phyloP scores from a whole-genome alignment of 1,284 basidiomycete genomes.

The Amylostereum areolatum region DNA sequence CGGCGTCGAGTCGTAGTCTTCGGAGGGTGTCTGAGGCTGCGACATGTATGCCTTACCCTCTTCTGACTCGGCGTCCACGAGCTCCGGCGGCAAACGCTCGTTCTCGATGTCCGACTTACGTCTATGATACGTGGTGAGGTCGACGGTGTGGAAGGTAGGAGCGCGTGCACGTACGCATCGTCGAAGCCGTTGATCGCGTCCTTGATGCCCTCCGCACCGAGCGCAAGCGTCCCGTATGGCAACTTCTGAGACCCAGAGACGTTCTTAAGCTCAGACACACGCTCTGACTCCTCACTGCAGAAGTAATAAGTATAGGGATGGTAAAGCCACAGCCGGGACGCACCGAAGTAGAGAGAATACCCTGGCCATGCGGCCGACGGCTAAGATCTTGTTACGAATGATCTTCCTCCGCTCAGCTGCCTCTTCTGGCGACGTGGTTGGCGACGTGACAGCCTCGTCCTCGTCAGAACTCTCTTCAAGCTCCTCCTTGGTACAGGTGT shows the following conservation, averaged over 20 bases:
- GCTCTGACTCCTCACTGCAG: conserved; percentile 91
- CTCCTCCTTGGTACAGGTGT: conserved; percentile 93
- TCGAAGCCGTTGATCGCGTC: conserved; percentile 93
- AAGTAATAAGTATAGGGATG: conserved; percentile 3
- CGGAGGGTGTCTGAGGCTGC: conserved; percentile 43
- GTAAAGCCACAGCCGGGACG: conserved; percentile 21
- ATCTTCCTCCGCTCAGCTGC: conserved; percentile 70
- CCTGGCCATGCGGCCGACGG: conserved; percentile 93
- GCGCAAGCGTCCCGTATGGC: conserved; percentile 83
- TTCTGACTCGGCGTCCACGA: conserved; percentile 83
- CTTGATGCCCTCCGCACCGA: conserved; percentile 93
- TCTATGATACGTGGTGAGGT: conserved; percentile 29
- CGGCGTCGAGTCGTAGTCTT: conserved; percentile 37
- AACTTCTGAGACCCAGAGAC: conserved; percentile 75
- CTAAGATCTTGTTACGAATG: conserved; percentile 98
- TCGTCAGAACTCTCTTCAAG: conserved; percentile 81
- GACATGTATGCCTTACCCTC: conserved; percentile 62
- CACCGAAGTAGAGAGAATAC: conserved; percentile 95
- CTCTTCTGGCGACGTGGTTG: conserved; percentile 41
- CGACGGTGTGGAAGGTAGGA: neutral
- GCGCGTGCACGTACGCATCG: conserved; percentile 71
- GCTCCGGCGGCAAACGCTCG: conserved; percentile 91
- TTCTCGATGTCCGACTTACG: conserved; percentile 99
- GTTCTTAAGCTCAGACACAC: conserved; percentile 94
- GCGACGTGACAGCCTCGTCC: conserved; percentile 36